Evolutionary conservation across 2,329 filamentous ascomycete species (phyloP), one percentile per base, ranked within the genome.

Genomic region (Talaromyces rugulosus): DNA sequence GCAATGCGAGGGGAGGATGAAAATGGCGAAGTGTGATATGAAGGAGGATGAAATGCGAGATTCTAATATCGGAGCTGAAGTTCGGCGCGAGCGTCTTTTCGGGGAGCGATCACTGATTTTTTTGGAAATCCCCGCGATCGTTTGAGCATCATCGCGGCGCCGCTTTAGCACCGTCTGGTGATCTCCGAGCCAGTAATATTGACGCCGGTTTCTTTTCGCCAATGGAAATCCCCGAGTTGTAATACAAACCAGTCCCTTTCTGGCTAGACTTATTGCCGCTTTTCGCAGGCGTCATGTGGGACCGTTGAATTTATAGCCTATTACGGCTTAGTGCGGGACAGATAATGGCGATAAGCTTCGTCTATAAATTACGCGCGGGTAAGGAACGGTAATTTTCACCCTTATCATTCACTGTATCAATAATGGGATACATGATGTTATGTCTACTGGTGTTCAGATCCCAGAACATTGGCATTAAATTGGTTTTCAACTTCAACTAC

Each of bases 31-130:
- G 18, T 16, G 23, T 23, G 36, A 40, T n/a, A 7, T 3, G 36
- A 40, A 40, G 16, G 11, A 56, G n/a, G 33, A 14, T 27, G 6
- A 42, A 9, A 56, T 56, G 5, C 23, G 27, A 58, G 50, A 16
- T 58, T 58, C n/a, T 42, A 30, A 56, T n/a, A 53, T 53, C 57
- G 60, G 60, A 62, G 50, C 55, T 58, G 47, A 27, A 34, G 16
- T 62, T 56, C 47, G 60, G 40, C 47, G 55, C 53, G 52, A 51
- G 34, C 5, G 18, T 53, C 28, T 28, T 53, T 62, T 62, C 61
- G 61, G 61, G 55, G 56, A 62, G 61, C 61, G 61, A 62, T 51
- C 47, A 56, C n/a, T 27, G 1, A 23, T 16, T 34, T 51, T 36
- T 52, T 36, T 36, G 42, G 42, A 23, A 11, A 62, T 62, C 56